A percentile compares a stretch with the other conserved stretches of the same genome.
Conservation (phyloP, 2,329 filamentous ascomycete species). For the Aureobasidium pullulans region DNA sequence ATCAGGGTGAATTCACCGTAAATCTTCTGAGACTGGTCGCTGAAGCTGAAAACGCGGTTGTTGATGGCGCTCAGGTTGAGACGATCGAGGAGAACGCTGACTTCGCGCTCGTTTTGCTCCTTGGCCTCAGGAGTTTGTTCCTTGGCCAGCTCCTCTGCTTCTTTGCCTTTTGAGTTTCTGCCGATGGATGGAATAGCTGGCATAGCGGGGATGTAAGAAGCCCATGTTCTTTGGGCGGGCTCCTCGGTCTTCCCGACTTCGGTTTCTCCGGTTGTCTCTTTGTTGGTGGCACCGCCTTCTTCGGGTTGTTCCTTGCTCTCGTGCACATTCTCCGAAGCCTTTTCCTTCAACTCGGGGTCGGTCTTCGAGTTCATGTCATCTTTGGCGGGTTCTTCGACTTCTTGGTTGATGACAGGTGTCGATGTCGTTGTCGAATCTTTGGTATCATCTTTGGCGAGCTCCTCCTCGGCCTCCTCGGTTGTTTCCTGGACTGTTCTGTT, state of each 20-base stretch:
- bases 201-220: conserved; percentile 12
- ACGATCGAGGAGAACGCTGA: conserved; percentile 71
- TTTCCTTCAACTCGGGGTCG: not conserved
- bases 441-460: not conserved
- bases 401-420: not conserved
- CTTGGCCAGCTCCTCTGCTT: not conserved
- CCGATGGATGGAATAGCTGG: conserved; percentile 1
- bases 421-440: not conserved
- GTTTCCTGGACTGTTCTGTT: not conserved
- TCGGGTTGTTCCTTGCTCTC: too few species aligned
- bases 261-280: not conserved
- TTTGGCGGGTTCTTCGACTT: not conserved
- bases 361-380: conserved; percentile 27
- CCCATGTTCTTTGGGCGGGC: conserved; percentile 4
- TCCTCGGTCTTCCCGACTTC: not conserved
- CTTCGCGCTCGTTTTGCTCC: conserved; percentile 60
- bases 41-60: conserved; percentile 77
- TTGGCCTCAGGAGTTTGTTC: conserved; percentile 28
- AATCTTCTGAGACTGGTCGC: conserved; percentile 74
- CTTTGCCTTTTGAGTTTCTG: not conserved
- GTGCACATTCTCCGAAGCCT: not conserved
- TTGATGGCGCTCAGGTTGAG: conserved; percentile 78
- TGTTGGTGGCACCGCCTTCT: not conserved
- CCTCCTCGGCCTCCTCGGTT: not conserved
- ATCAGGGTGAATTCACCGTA: conserved; percentile 80